Conservation (phyloP, 352 stramenopile species). For the Globisporangium sylvaticum region DNA sequence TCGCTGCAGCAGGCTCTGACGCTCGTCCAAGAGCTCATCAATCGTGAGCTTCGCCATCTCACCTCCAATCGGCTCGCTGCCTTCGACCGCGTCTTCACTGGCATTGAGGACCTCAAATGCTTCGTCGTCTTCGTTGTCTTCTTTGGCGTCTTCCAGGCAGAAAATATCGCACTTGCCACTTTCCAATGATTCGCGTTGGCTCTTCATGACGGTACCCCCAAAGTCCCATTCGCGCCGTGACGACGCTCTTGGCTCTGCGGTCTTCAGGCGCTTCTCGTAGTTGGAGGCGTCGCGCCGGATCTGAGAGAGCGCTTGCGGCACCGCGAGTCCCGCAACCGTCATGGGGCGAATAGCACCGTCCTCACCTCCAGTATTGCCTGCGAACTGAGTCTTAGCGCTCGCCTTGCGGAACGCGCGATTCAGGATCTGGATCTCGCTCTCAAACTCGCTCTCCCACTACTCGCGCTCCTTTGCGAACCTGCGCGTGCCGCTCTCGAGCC, state of each 20-base stretch:
- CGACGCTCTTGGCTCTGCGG: conserved; percentile 19
- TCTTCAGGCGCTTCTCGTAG: conserved; percentile 44
- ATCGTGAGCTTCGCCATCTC: conserved; percentile 7
- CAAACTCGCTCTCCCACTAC: conserved; percentile 47
- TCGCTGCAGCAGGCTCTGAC: conserved; percentile 29
- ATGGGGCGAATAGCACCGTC: conserved; percentile 25
- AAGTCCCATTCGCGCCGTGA: background rate
- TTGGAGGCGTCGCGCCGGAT: conserved; percentile 37
- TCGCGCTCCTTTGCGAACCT: conserved; percentile 33
- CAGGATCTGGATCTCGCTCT: conserved; percentile 43
- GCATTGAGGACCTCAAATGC: background rate
- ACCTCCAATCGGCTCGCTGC: background rate
- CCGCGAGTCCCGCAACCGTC: conserved; percentile 49
- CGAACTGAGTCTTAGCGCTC: conserved; percentile 16
- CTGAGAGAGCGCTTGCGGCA: conserved; percentile 44
- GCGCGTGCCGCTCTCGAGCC: conserved; percentile 18
- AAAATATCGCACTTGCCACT: conserved; percentile 17
- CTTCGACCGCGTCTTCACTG: background rate
- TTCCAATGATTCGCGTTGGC: background rate
- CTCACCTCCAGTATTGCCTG: background rate
- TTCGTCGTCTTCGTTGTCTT: conserved; percentile 27
- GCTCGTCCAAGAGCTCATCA: conserved; percentile 30
- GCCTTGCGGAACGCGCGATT: conserved; percentile 40
- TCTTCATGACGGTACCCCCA: background rate
- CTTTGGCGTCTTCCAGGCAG: conserved; percentile 30